Evolutionary conservation across 805 yeast species (phyloP).

Genomic region (Torulaspora franciscae): DNA sequence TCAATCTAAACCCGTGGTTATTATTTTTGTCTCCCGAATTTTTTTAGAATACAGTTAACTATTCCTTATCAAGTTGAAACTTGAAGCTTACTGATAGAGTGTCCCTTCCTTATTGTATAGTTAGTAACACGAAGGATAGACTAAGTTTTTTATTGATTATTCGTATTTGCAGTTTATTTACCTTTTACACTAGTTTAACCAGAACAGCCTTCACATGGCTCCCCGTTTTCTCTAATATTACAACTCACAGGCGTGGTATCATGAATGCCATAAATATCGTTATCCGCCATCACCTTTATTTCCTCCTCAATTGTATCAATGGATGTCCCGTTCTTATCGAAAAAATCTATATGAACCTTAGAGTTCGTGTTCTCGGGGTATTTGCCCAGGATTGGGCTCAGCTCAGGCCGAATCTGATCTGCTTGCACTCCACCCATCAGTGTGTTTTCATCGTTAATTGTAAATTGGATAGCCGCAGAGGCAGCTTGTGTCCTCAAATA

Average conservation of each 20-base stretch:
- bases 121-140: conserved; percentile 11
- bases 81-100: conserved; percentile 13
- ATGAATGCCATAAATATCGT: conserved; percentile 67
- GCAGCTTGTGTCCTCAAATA: conserved; percentile 96
- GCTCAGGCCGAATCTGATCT: conserved; percentile 38
- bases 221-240: conserved; percentile 79
- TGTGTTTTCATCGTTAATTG: conserved; percentile 51
- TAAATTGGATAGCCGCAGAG: conserved; percentile 89
- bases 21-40: conserved; percentile 2
- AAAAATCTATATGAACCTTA: conserved; percentile 26
- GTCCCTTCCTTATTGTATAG: conserved; percentile 13
- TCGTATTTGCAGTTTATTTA: conserved; percentile 5
- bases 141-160: conserved; percentile 10
- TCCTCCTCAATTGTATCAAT: conserved; percentile 41
- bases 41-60: conserved; percentile 8
- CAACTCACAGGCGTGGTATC: conserved; percentile 88
- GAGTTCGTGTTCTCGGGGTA: conserved; percentile 13
- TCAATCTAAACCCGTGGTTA: conserved; percentile 8
- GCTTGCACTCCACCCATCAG: conserved; percentile 5
- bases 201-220: conserved; percentile 95
- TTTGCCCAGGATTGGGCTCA: conserved; percentile 48
- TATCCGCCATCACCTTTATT: conserved; percentile 32
- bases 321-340: conserved; percentile 31
- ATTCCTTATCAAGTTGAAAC: conserved; percentile 9
- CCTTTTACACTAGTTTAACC: conserved; percentile 47